Conservation (phyloP, 208 protist genomes). For the Cochliopodium minus region DNA sequence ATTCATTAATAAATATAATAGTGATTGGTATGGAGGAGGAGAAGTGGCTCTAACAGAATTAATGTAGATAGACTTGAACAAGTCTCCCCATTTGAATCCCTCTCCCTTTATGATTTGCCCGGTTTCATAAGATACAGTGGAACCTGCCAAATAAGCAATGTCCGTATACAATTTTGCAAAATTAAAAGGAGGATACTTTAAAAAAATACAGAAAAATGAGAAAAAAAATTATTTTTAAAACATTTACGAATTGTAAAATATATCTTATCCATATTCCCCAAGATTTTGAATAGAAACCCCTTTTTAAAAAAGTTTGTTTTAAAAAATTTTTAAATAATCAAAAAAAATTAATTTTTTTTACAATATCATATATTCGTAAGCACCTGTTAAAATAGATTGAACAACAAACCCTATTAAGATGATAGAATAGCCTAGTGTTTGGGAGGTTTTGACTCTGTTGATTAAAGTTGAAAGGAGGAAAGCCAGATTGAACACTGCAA, state of each 20-base stretch:
- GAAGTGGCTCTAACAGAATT: background rate
- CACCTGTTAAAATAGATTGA: too few relatives aligned
- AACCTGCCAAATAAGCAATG: background rate
- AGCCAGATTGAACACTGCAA: conserved; percentile 20
- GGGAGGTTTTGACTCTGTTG: conserved; percentile 14
- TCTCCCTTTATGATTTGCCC: background rate
- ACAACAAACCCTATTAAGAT: too few relatives aligned
- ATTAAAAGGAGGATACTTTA: conserved; percentile 7
- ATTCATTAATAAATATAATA: background rate
- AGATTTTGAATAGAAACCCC: too few relatives aligned
- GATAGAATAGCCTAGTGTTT: conserved; percentile 11
- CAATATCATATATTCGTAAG: too few relatives aligned
- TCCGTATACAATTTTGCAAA: conserved; percentile 3
- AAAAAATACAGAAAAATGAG: background rate
- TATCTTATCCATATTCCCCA: too few relatives aligned
- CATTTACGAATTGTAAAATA: background rate
- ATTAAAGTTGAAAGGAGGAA: conserved; percentile 22
- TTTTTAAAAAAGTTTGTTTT: too few relatives aligned
- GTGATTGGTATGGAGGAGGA: background rate
- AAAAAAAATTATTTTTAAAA: background rate
- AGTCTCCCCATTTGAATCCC: too few relatives aligned
- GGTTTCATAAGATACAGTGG: too few relatives aligned
- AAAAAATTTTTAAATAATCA: too few relatives aligned
- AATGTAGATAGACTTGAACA: background rate
- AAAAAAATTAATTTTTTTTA: too few relatives aligned